phyloP scores from a whole-genome alignment of 2,329 filamentous ascomycete genomes.

The Ascochyta lentis region DNA sequence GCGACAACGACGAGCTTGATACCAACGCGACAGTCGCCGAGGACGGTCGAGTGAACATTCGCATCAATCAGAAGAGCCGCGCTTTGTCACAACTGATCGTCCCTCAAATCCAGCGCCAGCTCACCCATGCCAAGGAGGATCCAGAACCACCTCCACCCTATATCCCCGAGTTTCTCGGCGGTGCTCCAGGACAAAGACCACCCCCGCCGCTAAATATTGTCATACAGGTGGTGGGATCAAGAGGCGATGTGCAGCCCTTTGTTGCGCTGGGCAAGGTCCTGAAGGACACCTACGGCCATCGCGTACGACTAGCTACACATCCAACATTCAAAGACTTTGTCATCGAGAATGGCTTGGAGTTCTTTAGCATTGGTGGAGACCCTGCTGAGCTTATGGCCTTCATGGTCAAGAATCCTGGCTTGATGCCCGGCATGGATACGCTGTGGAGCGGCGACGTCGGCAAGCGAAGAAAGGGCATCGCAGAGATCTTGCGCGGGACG shows the following conservation, averaged over 20 bases:
- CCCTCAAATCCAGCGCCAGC: slow-evolving; percentile 49
- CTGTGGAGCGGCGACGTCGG: slow-evolving; percentile 78
- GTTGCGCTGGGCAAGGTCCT: slow-evolving; percentile 58
- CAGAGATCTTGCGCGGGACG: slow-evolving; percentile 80
- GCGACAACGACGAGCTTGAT: slow-evolving; percentile 49
- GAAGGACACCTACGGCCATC: slow-evolving; percentile 56
- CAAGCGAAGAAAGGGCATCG: slow-evolving; percentile 75
- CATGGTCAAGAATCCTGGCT: slow-evolving; percentile 87
- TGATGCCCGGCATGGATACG: slow-evolving; percentile 83
- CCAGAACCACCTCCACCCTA: slow-evolving; percentile 69
- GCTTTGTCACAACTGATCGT: slow-evolving; percentile 46
- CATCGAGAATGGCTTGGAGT: slow-evolving; percentile 57
- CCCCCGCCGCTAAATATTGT: slow-evolving; percentile 58
- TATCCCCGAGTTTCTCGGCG: slow-evolving; percentile 75
- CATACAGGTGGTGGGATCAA: slow-evolving; percentile 57
- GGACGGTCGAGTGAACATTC: slow-evolving; percentile 52
- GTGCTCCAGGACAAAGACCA: slow-evolving; percentile 62
- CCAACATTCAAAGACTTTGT: slow-evolving; percentile 58
- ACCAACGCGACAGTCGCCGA: slow-evolving; percentile 54
- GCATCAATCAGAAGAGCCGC: slow-evolving; percentile 48
- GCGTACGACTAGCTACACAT: slow-evolving; percentile 58
- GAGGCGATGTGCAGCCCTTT: slow-evolving; percentile 60
- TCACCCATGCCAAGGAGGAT: slow-evolving; percentile 55
- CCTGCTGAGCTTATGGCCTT: slow-evolving; percentile 68
- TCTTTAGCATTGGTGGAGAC: slow-evolving; percentile 58